Evolutionary conservation across 805 yeast species (phyloP).

Genomic region (Candida anglica): DNA sequence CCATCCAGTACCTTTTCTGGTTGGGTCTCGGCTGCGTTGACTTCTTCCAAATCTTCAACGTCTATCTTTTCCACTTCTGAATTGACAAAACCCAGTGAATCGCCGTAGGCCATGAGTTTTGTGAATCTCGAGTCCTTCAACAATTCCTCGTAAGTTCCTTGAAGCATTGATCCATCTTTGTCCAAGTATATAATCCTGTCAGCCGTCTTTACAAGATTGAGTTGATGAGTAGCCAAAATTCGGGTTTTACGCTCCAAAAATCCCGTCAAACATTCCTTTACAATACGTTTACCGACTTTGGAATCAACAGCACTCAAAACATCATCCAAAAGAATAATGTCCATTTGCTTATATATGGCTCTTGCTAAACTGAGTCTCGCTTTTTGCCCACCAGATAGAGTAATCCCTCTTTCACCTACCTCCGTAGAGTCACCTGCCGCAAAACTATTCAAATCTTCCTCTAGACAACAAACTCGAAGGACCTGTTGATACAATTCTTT

Average conservation of each 20-base stretch:
- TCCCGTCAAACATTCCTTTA: conserved; percentile 64
- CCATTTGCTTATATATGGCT: conserved; percentile 67
- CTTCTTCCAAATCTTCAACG: conserved; percentile 1
- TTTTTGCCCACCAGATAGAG: conserved; percentile 84
- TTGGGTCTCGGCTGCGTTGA: conserved; percentile 5
- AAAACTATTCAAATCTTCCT: conserved; percentile 56
- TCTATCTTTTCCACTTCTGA: conserved; percentile 9
- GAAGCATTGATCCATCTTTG: conserved; percentile 53
- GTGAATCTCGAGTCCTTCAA: conserved; percentile 26
- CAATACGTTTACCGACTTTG: conserved; percentile 74
- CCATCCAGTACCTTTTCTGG: background rate
- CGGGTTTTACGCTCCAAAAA: conserved; percentile 56
- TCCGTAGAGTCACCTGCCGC: conserved; percentile 74
- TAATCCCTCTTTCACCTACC: conserved; percentile 81
- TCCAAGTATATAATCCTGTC: conserved; percentile 64
- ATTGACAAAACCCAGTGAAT: conserved; percentile 7
- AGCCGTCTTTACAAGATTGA: conserved; percentile 63
- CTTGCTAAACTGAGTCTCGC: conserved; percentile 75
- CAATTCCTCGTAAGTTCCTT: conserved; percentile 60
- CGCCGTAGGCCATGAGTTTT: conserved; percentile 32
- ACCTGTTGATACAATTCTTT: conserved; percentile 48
- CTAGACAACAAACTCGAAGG: conserved; percentile 60
- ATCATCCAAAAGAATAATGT: conserved; percentile 67
- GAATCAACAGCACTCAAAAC: conserved; percentile 83
- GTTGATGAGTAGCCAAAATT: conserved; percentile 77